Conservation (phyloP, 208 protist genomes). For the Leishmania amazonensis region DNA sequence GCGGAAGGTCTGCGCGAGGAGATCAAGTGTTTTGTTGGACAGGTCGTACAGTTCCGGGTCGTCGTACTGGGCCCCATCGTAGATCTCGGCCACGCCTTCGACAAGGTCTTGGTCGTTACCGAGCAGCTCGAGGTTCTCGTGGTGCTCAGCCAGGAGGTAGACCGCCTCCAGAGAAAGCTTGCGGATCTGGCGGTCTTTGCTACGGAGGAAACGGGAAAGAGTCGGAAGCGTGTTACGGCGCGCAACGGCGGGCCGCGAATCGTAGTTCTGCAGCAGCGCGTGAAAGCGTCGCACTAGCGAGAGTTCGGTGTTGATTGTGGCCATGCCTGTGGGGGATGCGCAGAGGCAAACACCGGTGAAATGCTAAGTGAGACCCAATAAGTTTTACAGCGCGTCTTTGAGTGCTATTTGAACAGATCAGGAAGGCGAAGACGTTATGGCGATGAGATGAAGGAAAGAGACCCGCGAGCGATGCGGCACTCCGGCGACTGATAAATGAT, state of each 20-base stretch:
- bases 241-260: slow-evolving; percentile 76
- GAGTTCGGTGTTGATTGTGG: slow-evolving; percentile 74
- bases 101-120: slow-evolving; percentile 50
- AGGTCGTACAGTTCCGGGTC: slow-evolving; percentile 77
- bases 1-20: slow-evolving; percentile 46
- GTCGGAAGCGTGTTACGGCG: slow-evolving; percentile 84
- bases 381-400: neutral
- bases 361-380: neutral
- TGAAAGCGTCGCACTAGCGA: slow-evolving; percentile 83
- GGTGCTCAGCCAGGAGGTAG: slow-evolving; percentile 80
- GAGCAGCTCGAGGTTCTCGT: slow-evolving; percentile 83
- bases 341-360: neutral
- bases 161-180: slow-evolving; percentile 71
- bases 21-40: slow-evolving; percentile 49
- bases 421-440: neutral
- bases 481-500: neutral
- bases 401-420: neutral
- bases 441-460: neutral
- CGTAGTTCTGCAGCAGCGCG: slow-evolving; percentile 71
- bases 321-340: slow-evolving; percentile 28
- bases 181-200: slow-evolving; percentile 80
- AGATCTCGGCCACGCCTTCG: slow-evolving; percentile 59
- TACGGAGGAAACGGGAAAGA: slow-evolving; percentile 78
- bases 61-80: slow-evolving; percentile 76
- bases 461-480: neutral